Evolutionary conservation across 495 filamentous ascomycete genomes (phyloP).

Genomic region (Jackrogersella multiformis): DNA sequence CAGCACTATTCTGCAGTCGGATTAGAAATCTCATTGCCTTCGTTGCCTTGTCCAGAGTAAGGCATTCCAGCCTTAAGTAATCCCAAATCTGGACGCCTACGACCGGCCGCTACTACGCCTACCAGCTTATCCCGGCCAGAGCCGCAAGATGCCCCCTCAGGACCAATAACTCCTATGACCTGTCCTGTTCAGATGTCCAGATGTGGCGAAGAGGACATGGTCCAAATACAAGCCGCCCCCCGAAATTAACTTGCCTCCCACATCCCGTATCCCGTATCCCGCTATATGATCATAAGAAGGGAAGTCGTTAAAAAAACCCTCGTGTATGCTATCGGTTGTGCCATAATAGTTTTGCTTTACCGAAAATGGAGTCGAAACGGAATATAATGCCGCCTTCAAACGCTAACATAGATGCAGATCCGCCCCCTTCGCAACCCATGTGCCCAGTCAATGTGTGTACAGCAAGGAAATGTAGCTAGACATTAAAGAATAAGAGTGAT

Average conservation of each 20-base stretch:
- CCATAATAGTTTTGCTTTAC: not conserved
- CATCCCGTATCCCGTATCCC: not conserved
- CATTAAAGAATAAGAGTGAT: constrained; percentile 20
- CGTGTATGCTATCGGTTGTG: constrained; percentile 5
- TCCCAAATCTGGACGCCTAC: not conserved
- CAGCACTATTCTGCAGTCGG: not conserved
- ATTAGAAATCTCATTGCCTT: not conserved
- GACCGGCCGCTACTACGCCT: not conserved
- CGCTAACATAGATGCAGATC: constrained; percentile 30
- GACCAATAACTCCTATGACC: constrained; percentile 20
- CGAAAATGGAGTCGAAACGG: constrained; percentile 19
- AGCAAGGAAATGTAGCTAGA: constrained; percentile 20
- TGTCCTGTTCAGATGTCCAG: constrained; percentile 9
- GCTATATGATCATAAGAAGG: constrained; percentile 7
- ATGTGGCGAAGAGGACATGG: constrained; percentile 19
- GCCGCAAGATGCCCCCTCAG: not conserved
- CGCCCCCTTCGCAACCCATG: not conserved
- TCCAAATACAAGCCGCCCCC: constrained; percentile 22
- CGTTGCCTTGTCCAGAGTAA: not conserved
- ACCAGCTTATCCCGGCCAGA: not conserved
- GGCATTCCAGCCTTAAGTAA: not conserved
- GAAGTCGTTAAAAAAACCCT: constrained; percentile 3
- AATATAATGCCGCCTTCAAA: constrained; percentile 17
- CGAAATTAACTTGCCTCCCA: not conserved
- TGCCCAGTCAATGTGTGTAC: constrained; percentile 14